Evolutionary conservation across 2,329 filamentous ascomycete species (phyloP).

Genomic region (Colletotrichum orbiculare): DNA sequence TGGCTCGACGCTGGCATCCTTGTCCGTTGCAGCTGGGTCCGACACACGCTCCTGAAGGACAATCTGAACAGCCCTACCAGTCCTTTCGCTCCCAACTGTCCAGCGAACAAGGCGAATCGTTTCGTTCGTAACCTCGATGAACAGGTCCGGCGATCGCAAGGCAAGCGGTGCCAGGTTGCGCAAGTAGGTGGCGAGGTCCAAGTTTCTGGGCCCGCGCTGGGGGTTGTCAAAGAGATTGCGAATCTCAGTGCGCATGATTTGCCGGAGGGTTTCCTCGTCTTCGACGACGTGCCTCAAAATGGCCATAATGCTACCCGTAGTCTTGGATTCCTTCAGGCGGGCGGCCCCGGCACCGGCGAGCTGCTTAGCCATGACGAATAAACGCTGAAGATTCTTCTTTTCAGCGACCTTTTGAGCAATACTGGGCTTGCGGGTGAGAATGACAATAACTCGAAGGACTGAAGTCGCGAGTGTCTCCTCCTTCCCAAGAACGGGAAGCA

Average conservation of each 20-base stretch:
- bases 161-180: slow-evolving; percentile 82
- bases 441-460: slow-evolving; percentile 83
- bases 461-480: slow-evolving; percentile 87
- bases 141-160: slow-evolving; percentile 84
- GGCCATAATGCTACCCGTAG: slow-evolving; percentile 77
- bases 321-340: slow-evolving; percentile 69
- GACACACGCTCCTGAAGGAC: slow-evolving; percentile 52
- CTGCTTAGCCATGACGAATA: slow-evolving; percentile 97
- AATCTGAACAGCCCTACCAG: slow-evolving; percentile 48
- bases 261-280: slow-evolving; percentile 89
- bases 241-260: slow-evolving; percentile 93
- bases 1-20: slow-evolving; percentile 50
- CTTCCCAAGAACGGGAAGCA: slow-evolving; percentile 88
- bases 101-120: slow-evolving; percentile 79
- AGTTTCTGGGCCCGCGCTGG: slow-evolving; percentile 61
- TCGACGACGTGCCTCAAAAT: slow-evolving; percentile 93
- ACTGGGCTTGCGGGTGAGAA: slow-evolving; percentile 82
- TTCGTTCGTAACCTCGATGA: slow-evolving; percentile 89
- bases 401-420: slow-evolving; percentile 83
- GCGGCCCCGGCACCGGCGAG: slow-evolving; percentile 82
- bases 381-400: slow-evolving; percentile 86
- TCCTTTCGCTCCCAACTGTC: slow-evolving; percentile 51
- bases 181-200: slow-evolving; percentile 79
- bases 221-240: slow-evolving; percentile 76
- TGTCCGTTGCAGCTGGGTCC: slow-evolving; percentile 34